phyloP scores from a whole-genome alignment of 129 eudicot genomes.

The Kitagawia praeruptora region DNA sequence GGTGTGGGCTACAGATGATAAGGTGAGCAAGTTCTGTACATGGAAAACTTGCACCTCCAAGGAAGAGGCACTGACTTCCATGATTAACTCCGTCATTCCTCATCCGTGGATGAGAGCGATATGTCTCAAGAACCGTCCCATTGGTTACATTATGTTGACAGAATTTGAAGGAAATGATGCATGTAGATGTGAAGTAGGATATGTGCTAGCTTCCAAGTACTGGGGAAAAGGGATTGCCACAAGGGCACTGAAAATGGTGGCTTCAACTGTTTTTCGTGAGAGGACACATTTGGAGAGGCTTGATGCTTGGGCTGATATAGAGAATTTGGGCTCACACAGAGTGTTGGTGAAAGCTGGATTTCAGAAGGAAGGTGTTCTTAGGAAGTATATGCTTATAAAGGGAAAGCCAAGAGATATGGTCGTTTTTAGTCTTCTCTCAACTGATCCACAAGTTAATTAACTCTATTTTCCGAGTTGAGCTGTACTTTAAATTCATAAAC shows the following conservation, averaged over 20 bases:
- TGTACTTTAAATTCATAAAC: neutral
- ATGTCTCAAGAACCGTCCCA: conserved; percentile 17
- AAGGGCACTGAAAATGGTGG: conserved; percentile 1
- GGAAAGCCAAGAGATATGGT: conserved; percentile 12
- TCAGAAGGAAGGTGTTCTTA: conserved; percentile 13
- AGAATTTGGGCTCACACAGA: conserved; percentile 9
- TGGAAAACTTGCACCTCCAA: conserved; percentile 27
- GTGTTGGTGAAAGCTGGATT: conserved; percentile 19
- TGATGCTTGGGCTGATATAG: conserved; percentile 2
- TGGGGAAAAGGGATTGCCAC: conserved; percentile 8
- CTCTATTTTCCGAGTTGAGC: neutral
- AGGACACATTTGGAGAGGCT: neutral
- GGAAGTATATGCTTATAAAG: conserved; percentile 13
- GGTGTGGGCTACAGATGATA: conserved; percentile 37
- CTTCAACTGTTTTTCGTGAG: neutral
- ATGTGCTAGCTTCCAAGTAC: conserved; percentile 14
- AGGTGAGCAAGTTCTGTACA: conserved; percentile 22
- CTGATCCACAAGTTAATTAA: neutral
- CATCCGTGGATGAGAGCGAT: conserved; percentile 31
- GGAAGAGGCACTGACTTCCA: conserved; percentile 25
- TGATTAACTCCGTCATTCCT: conserved; percentile 19
- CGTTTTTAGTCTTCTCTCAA: conserved; percentile 7
- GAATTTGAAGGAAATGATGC: conserved; percentile 10
- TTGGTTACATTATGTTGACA: conserved; percentile 27
- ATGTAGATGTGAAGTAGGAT: conserved; percentile 31